These are phyloP conservation scores for Colletotrichum tofieldiae DNA, from an alignment of 2,329 filamentous ascomycete genomes.

Conservation along the genomic window DNA sequence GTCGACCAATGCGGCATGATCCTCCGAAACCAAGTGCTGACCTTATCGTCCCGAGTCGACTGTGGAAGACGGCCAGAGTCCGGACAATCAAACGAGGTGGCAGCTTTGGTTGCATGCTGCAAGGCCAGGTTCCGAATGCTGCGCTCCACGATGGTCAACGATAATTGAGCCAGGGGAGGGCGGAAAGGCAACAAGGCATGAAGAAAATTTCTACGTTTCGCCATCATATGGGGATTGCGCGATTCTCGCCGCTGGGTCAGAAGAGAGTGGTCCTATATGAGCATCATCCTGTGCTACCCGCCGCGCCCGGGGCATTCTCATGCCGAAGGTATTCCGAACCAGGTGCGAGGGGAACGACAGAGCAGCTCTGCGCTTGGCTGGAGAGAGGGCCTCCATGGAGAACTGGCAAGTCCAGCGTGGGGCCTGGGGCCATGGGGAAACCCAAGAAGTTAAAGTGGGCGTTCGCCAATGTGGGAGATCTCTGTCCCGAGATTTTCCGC, in stretches of 20 bases:
- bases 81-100: constrained; percentile 13
- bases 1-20: constrained; percentile 12
- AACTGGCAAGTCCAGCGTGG: neutral
- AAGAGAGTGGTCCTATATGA: constrained; percentile 40
- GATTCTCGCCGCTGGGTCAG: constrained; percentile 29
- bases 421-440: constrained; percentile 7
- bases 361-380: constrained; percentile 19
- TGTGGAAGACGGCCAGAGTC: neutral
- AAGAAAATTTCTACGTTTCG: constrained; percentile 4
- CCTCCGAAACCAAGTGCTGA: neutral
- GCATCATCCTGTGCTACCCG: constrained; percentile 25
- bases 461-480: constrained; percentile 26
- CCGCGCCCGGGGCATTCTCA: constrained; percentile 23
- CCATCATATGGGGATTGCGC: constrained; percentile 18
- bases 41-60: neutral
- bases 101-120: constrained; percentile 23
- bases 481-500: constrained; percentile 39
- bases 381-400: constrained; percentile 6
- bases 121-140: constrained; percentile 29
- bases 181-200: constrained; percentile 2
- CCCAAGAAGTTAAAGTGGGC: neutral
- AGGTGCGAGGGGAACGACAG: neutral
- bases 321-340: constrained; percentile 40
- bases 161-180: neutral
- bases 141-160: neutral